Evolutionary conservation across 306 rosid genomes (phyloP), one percentile per base, ranked within the genome.

Genomic region (Fragaria nilgerrensis): DNA sequence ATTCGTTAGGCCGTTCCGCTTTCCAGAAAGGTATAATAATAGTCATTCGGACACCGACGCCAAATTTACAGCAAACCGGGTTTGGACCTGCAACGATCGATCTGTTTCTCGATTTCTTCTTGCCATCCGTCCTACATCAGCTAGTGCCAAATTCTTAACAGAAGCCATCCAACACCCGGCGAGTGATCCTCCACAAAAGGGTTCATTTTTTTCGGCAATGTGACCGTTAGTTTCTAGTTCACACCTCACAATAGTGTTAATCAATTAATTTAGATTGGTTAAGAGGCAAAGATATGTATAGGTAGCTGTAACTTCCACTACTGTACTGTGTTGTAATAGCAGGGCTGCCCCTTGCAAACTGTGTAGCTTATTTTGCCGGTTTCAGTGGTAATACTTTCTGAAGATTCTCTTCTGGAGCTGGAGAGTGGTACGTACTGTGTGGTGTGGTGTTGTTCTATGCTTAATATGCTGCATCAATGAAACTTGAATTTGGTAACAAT

Each of bases 101-200:
- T n/a, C n/a, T n/a, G n/a, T n/a, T n/a, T n/a, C n/a, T n/a, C n/a
- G n/a, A n/a, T n/a, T n/a, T n/a, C n/a, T n/a, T n/a, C n/a, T n/a
- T n/a, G n/a, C n/a, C n/a, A n/a, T n/a, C n/a, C n/a, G n/a, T n/a
- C n/a, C n/a, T n/a, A n/a, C n/a, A n/a, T n/a, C n/a, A n/a, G n/a
- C n/a, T n/a, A n/a, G n/a, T n/a, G n/a, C 98, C 98, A 45, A 87
- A 87, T 66, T 89, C 32, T 29, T 29, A 29, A 29, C 32, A 29
- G 32, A 29, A 29, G 32, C 32, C 32, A 29, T 2, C 32, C 32
- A 29, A 29, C 32, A 29, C 80, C 12, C 2, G 23, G 12, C 68
- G 10, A 62, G 68, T 32, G 59, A 2, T 43, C 47, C 68, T 65
- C 47, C 47, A 64, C 66, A 7, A 20, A 16, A 72, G 74, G 34